Evolutionary conservation across 441 rosid species (phyloP).

Genomic region (Gossypium schwendimanii): DNA sequence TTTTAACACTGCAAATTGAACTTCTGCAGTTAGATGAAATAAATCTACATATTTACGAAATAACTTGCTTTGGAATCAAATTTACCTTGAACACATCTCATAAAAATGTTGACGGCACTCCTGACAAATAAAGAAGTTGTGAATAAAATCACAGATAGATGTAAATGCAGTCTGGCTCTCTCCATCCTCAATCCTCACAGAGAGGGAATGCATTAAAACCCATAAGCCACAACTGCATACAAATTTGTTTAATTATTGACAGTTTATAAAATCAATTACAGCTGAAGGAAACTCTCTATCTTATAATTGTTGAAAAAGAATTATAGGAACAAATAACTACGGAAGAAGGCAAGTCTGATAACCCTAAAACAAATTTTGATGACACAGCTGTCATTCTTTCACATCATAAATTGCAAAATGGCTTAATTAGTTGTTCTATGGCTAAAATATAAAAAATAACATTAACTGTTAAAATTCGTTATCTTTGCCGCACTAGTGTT

Average conservation of each 20-base stretch:
- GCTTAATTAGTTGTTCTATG: not conserved
- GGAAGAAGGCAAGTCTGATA: not conserved
- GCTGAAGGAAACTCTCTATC: not conserved
- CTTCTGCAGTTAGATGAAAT: slow-evolving; percentile 10
- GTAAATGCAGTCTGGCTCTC: slow-evolving; percentile 80
- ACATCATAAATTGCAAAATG: not conserved
- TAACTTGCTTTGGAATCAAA: not conserved
- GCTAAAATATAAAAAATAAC: not conserved
- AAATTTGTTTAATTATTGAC: slow-evolving; percentile 1
- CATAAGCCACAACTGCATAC: slow-evolving; percentile 90
- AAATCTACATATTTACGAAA: not conserved
- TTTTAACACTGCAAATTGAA: slow-evolving; percentile 45
- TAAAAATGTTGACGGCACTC: slow-evolving; percentile 89
- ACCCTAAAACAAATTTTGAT: not conserved
- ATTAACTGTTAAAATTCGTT: not conserved
- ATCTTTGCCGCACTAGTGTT: not conserved
- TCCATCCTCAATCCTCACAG: slow-evolving; percentile 76
- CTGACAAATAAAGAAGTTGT: slow-evolving; percentile 83
- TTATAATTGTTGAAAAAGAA: not conserved
- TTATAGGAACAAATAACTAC: not conserved
- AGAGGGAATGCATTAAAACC: slow-evolving; percentile 90
- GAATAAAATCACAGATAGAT: slow-evolving; percentile 70
- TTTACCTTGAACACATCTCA: slow-evolving; percentile 80
- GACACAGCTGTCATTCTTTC: not conserved
- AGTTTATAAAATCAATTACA: not conserved